Evolutionary conservation across 805 yeast species (phyloP).

Genomic region (Nakazawaea populi): DNA sequence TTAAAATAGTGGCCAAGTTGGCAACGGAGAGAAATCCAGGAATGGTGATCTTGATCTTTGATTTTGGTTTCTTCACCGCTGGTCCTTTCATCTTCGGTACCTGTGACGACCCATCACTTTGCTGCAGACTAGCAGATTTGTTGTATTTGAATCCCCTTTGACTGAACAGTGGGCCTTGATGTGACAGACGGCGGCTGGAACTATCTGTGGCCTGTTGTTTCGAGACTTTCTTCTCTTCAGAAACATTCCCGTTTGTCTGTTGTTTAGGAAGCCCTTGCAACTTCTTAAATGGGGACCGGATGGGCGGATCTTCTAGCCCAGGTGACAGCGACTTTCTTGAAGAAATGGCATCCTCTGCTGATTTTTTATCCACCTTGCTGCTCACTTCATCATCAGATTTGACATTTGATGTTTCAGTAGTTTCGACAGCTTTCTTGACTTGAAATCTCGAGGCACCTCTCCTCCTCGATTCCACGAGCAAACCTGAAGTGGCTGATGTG

Average conservation of each 20-base stretch:
- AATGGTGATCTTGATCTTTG: conserved; percentile 28
- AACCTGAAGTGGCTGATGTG: neutral
- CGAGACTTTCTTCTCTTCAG: too few species aligned
- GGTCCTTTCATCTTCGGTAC: neutral
- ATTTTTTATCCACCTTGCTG: too few species aligned
- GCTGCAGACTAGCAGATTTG: too few species aligned
- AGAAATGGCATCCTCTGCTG: too few species aligned
- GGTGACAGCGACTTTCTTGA: neutral
- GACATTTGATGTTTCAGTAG: neutral
- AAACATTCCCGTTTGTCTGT: too few species aligned
- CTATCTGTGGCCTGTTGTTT: too few species aligned
- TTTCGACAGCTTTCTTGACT: neutral
- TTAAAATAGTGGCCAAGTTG: conserved; percentile 67
- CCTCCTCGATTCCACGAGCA: neutral
- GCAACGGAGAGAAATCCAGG: conserved; percentile 80
- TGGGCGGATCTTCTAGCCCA: neutral
- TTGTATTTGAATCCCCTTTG: too few species aligned
- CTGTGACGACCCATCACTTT: neutral
- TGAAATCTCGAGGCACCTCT: conserved; percentile 6
- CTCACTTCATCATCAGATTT: neutral
- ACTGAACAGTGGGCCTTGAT: too few species aligned
- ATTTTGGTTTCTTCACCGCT: conserved; percentile 1
- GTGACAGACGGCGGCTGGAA: too few species aligned
- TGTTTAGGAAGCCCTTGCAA: neutral
- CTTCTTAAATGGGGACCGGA: neutral